Base-by-base conservation (phyloP, 345 rosid species). In the Physaria fendleri region DNA sequence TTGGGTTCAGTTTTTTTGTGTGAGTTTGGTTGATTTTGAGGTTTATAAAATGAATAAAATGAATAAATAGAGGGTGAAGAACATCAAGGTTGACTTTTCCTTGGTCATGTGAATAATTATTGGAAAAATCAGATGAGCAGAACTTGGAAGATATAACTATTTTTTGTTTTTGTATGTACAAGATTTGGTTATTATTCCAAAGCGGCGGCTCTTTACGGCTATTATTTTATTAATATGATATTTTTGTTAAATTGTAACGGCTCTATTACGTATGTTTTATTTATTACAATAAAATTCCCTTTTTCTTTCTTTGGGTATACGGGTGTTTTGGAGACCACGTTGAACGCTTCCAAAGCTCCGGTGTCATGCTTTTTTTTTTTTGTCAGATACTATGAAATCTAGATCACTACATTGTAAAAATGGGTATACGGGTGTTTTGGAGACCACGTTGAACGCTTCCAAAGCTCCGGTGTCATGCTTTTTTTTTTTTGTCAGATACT, bases 11-110 rank as follows among this genome's bases (percentile, higher is more conserved):
- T 10, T 33, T 11, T 33, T 33, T 13, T 34, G n/a, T 47, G 55
- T 9, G 12, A 11, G 11, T 18, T 42, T 27, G 1, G 5, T 20
- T 7, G 17, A 44, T 23, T 33, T n/a, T n/a, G n/a, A n/a, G n/a
- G n/a, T n/a, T n/a, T n/a, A n/a, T n/a, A n/a, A n/a, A n/a, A n/a
- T n/a, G n/a, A n/a, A 27, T 21, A 44, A 65, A 55, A 54, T 44
- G 38, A 38, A 65, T 65, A 65, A 34, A 65, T 65, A 65, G 55
- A 38, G 14, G n/a, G 55, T 2, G 13, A 54, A 9, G 69, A 44
- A 43, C 69, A 21, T 24, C 69, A 35, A 65, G 46, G 69, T 34
- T 22, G 69, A 65, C 69, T 65, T 65, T 65, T 65, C 69, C 69
- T 22, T 34, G 2, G 37, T 3, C 24, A 2, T 23, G 3, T 27